Evolutionary conservation across 306 rosid genomes (phyloP).

Genomic region (Malus sieversii): DNA sequence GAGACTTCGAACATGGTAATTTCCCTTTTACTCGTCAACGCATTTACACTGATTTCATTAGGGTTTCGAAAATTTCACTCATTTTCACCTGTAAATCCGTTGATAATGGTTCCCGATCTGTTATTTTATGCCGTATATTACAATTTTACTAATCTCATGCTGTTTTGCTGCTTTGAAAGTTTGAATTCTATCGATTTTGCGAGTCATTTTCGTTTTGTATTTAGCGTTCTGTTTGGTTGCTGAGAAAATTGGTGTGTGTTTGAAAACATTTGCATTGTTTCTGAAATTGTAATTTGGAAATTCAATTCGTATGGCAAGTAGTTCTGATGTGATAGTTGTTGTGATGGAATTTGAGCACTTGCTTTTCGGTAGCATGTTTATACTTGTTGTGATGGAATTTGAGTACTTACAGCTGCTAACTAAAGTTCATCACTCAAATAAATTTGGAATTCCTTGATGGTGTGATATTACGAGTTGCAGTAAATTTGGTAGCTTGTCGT

Average conservation of each 20-base stretch:
- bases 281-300: background rate
- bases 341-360: background rate
- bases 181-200: background rate
- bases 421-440: background rate
- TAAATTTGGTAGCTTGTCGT: background rate
- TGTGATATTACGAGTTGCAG: background rate
- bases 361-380: background rate
- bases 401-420: background rate
- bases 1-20: slow-evolving; percentile 13
- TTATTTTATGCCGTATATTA: background rate
- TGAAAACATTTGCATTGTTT: background rate
- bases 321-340: background rate
- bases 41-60: background rate
- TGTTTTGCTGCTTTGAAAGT: background rate
- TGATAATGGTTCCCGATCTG: background rate
- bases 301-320: background rate
- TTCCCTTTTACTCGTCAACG: background rate
- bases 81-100: background rate
- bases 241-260: background rate
- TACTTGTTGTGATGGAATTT: background rate
- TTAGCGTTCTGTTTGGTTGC: background rate
- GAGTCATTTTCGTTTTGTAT: background rate
- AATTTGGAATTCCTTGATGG: background rate
- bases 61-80: background rate
- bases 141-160: background rate